A percentile compares a stretch with the other conserved stretches of the same genome.
These are phyloP conservation scores for Penicillium chermesinum DNA, from an alignment of 495 filamentous ascomycete species.

Conservation along the genomic window DNA sequence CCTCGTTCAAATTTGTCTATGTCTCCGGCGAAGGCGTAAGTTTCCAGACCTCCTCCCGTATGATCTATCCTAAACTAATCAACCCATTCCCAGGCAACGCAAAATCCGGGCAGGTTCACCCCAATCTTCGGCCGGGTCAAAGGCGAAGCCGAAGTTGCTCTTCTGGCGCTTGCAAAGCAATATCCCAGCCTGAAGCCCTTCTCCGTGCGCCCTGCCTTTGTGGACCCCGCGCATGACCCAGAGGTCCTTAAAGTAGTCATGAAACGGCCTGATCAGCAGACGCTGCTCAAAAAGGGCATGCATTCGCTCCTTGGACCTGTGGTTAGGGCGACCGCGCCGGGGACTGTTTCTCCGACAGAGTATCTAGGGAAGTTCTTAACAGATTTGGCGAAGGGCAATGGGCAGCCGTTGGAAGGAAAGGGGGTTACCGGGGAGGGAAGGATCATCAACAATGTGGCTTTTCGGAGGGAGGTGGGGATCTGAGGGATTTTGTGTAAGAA, in stretches of 20 bases:
- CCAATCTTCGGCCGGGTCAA: constrained; percentile 57
- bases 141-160: constrained; percentile 53
- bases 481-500: too few relatives aligned
- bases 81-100: constrained; percentile 32
- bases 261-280: not conserved
- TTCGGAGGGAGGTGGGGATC: not conserved
- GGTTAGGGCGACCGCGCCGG: not conserved
- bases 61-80: not conserved
- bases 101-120: constrained; percentile 46
- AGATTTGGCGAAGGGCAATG: not conserved
- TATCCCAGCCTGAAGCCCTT: constrained; percentile 43
- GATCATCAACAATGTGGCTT: not conserved
- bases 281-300: not conserved
- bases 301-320: not conserved
- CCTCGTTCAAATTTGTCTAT: constrained; percentile 59
- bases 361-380: not conserved
- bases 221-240: constrained; percentile 46
- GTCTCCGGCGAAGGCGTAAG: constrained; percentile 54
- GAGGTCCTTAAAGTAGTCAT: not conserved
- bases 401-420: not conserved
- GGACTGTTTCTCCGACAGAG: not conserved
- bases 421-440: not conserved
- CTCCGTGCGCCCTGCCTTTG: constrained; percentile 48
- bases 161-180: constrained; percentile 42
- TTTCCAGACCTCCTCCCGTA: not conserved